Percentiles rank a stretch among this genome's conserved stretches.
These are phyloP conservation scores for Mycotypha africana DNA, from an alignment of 371 early-diverging fungal species.

Conservation along the genomic window DNA sequence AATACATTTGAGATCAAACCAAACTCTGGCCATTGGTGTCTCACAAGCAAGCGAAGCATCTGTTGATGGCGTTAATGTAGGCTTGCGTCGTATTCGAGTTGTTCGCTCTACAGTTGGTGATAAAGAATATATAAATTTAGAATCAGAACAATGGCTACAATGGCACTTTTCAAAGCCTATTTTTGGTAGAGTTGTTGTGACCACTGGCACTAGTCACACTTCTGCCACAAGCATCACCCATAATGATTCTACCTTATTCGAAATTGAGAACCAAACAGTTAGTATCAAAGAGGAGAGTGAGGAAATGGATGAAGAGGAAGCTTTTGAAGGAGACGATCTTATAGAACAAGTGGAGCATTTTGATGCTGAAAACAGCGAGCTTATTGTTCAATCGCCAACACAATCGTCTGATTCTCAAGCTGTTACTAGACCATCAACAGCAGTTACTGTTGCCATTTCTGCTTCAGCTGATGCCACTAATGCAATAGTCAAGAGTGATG, in stretches of 20 bases:
- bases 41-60: slow-evolving; percentile 17
- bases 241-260: slow-evolving; percentile 2
- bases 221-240: not conserved
- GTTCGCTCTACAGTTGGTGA: slow-evolving; percentile 17
- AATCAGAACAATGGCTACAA: slow-evolving; percentile 32
- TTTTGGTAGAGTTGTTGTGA: slow-evolving; percentile 24
- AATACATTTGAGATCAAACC: slow-evolving; percentile 33
- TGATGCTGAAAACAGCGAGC: too few relatives aligned
- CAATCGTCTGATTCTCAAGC: too few relatives aligned
- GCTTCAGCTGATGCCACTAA: too few relatives aligned
- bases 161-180: slow-evolving; percentile 39
- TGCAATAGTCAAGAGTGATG: too few relatives aligned
- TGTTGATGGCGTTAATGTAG: slow-evolving; percentile 32
- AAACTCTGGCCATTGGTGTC: slow-evolving; percentile 28
- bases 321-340: slow-evolving; percentile 13
- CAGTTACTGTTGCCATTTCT: too few relatives aligned
- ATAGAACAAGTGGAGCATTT: too few relatives aligned
- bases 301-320: slow-evolving; percentile 23
- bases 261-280: slow-evolving; percentile 22
- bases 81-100: slow-evolving; percentile 23
- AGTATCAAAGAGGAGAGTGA: slow-evolving; percentile 25
- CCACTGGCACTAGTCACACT: too few relatives aligned
- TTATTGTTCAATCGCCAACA: too few relatives aligned
- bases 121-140: slow-evolving; percentile 16
- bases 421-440: too few relatives aligned